Evolutionary conservation across 352 stramenopile genomes (phyloP), one percentile per base, ranked within the genome.

Genomic region (Blastocystis sp.): DNA sequence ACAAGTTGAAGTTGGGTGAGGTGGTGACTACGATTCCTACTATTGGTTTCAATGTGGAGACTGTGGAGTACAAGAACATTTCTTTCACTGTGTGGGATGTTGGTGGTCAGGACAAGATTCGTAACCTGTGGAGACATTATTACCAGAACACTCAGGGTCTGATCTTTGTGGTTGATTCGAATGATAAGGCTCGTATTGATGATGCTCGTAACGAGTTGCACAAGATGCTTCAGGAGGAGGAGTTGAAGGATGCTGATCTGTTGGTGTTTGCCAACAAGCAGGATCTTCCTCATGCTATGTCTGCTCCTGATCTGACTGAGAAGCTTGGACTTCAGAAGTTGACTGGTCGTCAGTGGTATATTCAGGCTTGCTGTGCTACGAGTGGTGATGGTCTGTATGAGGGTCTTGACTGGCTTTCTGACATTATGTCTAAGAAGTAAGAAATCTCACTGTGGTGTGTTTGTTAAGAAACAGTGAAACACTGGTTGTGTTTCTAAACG

Each of bases 191-290:
- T 91, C 95, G 97, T 96, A 94, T 99, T 76, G 95, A 98, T 78
- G 94, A 92, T 62, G 96, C 96, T 62, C 94, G 95, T 69, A 95
- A 98, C 80, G 97, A 99, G 92, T 92, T 99, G 70, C 94, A 98
- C 92, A 94, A 95, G 90, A 98, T 99, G 94, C 90, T 99, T 87
- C 98, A 98, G 89, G 96, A 98, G 89, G 96, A 98, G 89, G 95
- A 98, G 91, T 94, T 99, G 43, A 94, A 94, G 71, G 95, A 98
- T 89, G 96, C 96, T 60, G 94, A 98, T 63, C 89, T 99, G 59
- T 90, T 99, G 77, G 96, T 99, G 80, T 98, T 98, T 90, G 96
- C 96, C 68, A 99, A 99, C 93, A 99, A 99, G 92, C 97, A 99
- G 92, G 97, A 99, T 95, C 91, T 99, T 90, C 96, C 97, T 42